phyloP scores from a whole-genome alignment of 208 protist genomes.

The Kentomonas sorsogonicus region DNA sequence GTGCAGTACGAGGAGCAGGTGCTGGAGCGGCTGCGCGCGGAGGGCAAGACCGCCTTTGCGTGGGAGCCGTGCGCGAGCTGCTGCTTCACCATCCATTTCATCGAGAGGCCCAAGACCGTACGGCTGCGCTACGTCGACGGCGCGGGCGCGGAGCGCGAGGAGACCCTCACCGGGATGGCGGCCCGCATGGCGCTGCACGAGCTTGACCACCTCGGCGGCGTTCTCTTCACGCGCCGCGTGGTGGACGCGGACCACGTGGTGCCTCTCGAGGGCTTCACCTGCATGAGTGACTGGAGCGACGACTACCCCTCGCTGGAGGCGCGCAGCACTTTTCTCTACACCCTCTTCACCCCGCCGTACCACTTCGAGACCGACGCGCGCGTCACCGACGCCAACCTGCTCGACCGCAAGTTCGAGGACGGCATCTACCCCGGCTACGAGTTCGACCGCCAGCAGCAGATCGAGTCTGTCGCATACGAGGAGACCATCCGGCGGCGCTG shows the following conservation, averaged over 20 bases:
- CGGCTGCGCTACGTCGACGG: conserved; percentile 41
- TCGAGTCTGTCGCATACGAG: conserved; percentile 54
- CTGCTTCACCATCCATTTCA: conserved; percentile 87
- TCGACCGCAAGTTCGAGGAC: conserved; percentile 88
- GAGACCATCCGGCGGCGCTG: conserved; percentile 44
- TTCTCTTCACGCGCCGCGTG: conserved; percentile 81
- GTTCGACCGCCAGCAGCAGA: conserved; percentile 65
- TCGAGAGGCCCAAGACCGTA: conserved; percentile 74
- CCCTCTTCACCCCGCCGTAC: conserved; percentile 79
- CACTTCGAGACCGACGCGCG: conserved; percentile 44
- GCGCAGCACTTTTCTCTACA: conserved; percentile 86
- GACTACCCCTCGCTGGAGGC: conserved; percentile 89
- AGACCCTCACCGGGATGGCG: conserved; percentile 55
- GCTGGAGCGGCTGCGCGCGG: conserved; percentile 38
- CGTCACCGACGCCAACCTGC: conserved; percentile 66
- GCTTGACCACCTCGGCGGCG: conserved; percentile 75
- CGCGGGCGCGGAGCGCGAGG: conserved; percentile 33
- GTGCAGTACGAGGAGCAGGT: conserved; percentile 41
- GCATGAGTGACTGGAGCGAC: conserved; percentile 86
- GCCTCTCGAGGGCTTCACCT: conserved; percentile 77
- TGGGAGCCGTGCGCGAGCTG: conserved; percentile 90
- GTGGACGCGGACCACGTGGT: conserved; percentile 85
- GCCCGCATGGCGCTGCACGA: conserved; percentile 84
- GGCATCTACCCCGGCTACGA: conserved; percentile 82
- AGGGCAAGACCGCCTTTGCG: conserved; percentile 63